Base-by-base conservation (phyloP, 768 basidiomycete species). In the Pisolithus tinctorius region DNA sequence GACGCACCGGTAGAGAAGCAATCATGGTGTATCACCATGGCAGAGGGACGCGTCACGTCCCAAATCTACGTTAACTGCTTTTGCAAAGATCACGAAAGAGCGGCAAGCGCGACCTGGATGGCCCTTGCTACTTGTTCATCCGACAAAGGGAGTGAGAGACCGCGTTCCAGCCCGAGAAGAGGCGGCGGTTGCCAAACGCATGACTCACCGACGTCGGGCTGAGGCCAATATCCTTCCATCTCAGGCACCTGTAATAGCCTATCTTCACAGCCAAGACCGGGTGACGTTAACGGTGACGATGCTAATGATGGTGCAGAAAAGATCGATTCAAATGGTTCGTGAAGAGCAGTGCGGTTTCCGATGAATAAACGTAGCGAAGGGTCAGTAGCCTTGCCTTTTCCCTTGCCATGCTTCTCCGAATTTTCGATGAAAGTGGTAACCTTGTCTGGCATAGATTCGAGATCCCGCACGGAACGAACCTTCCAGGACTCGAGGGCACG, bases 191-290 rank as follows among this genome's bases (percentile, higher is more conserved):
- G 58, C 67, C 65, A 67, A 51, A 54, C 49, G 31, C 65, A 67
- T 34, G 38, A 58, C 45, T 69, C 67, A 4, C 67, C 66, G 10
- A 69, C 61, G n/a, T 50, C 67, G 0, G 66, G 66, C 47, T 67
- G 66, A 2, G 66, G 66, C 66, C 66, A 67, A n/a, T 50, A 14
- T 4, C 46, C 51, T 41, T 52, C 58, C 20, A 44, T 2, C 26
- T 55, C 55, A 0, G 51, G 48, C 41, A 58, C 6, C n/a, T 55
- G 51, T 11, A 61, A 48, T 4, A 53, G 11, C 13, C 44, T 50
- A 6, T 57, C 40, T 6, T 60, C 63, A 37, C 58, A 60, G 6
- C 48, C 37, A 25, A 45, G 11, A 11, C 2, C 52, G 0, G 55
- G 54, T n/a, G 60, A 56, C 5, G 58, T 17, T 37, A 38, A 25